Evolutionary conservation across 306 rosid species (phyloP).

Genomic region (Erythrophleum fordii): DNA sequence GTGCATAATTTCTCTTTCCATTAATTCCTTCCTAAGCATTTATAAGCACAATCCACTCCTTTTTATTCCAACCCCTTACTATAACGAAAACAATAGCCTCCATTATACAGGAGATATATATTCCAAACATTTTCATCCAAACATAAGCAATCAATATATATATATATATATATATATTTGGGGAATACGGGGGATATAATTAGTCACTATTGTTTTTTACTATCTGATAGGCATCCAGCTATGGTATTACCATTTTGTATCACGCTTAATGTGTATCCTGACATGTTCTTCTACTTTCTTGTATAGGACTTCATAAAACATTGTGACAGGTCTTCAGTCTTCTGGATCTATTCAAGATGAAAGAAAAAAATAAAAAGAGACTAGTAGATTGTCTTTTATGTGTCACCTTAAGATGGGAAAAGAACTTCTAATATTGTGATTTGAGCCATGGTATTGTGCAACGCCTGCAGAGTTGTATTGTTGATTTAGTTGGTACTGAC

Average conservation of each 20-base stretch:
- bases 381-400: slow-evolving; percentile 44
- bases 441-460: slow-evolving; percentile 46
- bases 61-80: not conserved
- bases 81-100: too few relatives aligned
- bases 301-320: slow-evolving; percentile 84
- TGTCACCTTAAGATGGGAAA: slow-evolving; percentile 44
- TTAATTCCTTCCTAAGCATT: not conserved
- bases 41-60: not conserved
- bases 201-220: not conserved
- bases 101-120: not conserved
- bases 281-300: slow-evolving; percentile 60
- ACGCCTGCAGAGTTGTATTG: slow-evolving; percentile 38
- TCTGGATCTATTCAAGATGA: slow-evolving; percentile 63
- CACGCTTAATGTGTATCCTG: slow-evolving; percentile 49
- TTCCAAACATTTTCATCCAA: not conserved
- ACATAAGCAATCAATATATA: not conserved
- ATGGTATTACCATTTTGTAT: slow-evolving; percentile 34
- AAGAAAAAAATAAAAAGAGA: slow-evolving; percentile 40
- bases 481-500: slow-evolving; percentile 21
- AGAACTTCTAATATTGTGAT: slow-evolving; percentile 40
- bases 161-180: not conserved
- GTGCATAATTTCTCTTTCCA: not conserved
- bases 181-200: not conserved
- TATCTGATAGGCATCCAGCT: slow-evolving; percentile 30
- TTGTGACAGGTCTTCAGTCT: slow-evolving; percentile 77